Base-by-base conservation (phyloP, 805 yeast species). In the Saturnispora saitoi region DNA sequence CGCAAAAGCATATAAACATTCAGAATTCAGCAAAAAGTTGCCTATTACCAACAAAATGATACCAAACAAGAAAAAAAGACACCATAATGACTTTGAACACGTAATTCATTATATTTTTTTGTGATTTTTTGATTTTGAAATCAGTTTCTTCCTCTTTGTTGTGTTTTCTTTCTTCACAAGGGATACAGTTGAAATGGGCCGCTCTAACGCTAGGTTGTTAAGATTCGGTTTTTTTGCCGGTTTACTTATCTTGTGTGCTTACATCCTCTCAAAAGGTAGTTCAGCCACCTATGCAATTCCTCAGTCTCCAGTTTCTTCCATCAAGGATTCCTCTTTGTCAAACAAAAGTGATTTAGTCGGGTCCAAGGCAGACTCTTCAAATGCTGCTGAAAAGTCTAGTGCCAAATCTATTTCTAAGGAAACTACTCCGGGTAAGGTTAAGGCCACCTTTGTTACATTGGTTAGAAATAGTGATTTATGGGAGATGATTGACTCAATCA, bases 401-500 rank as follows among this genome's bases (percentile, higher is more conserved):
- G 29, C 17, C n/a, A 43, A 22, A 12, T 11, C 45, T 4, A 15
- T 14, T 10, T 8, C 10, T 17, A 51, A 43, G 31, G 38, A 43
- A 15, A 29, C 53, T 9, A 8, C 50, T 15, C 58, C 56, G 32
- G 63, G 61, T 14, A 76, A 76, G 56, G 81, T 75, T 48, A 81
- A 78, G 62, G 95, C 95, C 14, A 81, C 95, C 2, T 85, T 87
- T 64, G 89, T 86, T 15, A 75, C 91, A 0, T 71, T 86, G 57
- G 93, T 90, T 11, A 74, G 95, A 68, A 85, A 86, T 64, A 58
- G 69, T n/a, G 95, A 86, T 61, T 64, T 86, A 49, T 72, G 76
- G 68, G 73, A 74, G 24, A 66, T 86, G 46, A 67, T 78, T 41
- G 76, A 70, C 30, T 80, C 95, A 7, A 83, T 86, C 51, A 74